Conservation (phyloP, 495 filamentous ascomycete genomes). For the Trichoderma reesei region DNA sequence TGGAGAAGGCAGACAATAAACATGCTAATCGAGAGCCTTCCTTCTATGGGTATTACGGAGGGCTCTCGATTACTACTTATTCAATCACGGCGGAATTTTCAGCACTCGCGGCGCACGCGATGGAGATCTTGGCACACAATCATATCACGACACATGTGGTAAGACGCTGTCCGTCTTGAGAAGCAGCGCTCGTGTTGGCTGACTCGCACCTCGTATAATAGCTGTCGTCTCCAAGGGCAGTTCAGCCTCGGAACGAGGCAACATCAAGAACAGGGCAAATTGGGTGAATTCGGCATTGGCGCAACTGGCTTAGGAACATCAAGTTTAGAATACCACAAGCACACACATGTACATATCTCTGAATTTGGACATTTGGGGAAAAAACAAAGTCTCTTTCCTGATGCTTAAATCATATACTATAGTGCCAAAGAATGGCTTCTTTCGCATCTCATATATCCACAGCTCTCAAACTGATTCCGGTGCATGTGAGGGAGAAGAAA, state of each 20-base stretch:
- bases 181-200: not conserved
- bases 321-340: no score
- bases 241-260: not conserved
- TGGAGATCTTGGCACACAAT: not conserved
- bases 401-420: not conserved
- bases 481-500: not conserved
- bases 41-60: not conserved
- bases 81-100: no score
- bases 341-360: no score
- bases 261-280: not conserved
- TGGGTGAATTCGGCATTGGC: not conserved
- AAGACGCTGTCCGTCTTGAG: conserved; percentile 3
- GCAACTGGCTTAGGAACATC: no score
- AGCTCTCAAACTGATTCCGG: not conserved
- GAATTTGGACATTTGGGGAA: no score
- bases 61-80: no score
- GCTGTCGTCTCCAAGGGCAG: not conserved
- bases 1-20: not conserved
- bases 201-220: not conserved
- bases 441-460: not conserved
- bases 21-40: not conserved
- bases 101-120: no score
- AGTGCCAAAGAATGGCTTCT: not conserved
- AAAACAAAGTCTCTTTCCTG: no score
- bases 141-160: not conserved